Base-by-base conservation (phyloP, 2,329 filamentous ascomycete species). In the Didymella sp. region DNA sequence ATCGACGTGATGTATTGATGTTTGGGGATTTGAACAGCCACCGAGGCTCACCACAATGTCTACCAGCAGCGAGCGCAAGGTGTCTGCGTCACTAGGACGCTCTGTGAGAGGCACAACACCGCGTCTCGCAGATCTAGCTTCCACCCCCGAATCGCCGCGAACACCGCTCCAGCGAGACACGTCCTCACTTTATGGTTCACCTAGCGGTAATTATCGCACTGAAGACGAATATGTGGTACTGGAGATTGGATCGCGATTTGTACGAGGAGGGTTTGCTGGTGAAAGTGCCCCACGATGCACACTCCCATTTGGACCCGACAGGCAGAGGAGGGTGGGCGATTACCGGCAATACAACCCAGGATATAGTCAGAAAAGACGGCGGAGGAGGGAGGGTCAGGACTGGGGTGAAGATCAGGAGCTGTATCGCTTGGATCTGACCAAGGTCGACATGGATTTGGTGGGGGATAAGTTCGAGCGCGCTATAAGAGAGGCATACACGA, bases 381-480 rank as follows among this genome's bases (percentile, higher is more conserved):
- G 77, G 44, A 76, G 79, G 42, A 74, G 78, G 33, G 71, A 76
- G n/a, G 79, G 78, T 0, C 78, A 81, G 47, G 76, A 78, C 3
- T 92, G 89, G 88, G 85, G 85, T 6, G 76, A 81, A 24, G 84
- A 87, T 9, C 79, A 86, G 69, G 85, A 97, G 79, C 80, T 98
- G 37, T 99, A 93, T 88, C 84, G 84, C 54, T 84, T 86, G 66
- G 91, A 98, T 72, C 68, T 96, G 58, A 84, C 87, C 50, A 81
- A 85, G 9, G 73, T 90, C 12, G 91, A 98, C 69, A 73, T 96
- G 57, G 91, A 88, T 0, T 78, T 98, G 43, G 85, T 97, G 0
- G 87, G 89, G 61, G 94, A 98, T 74, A 94, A 90, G 76, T 82
- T 99, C 50, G 95, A 97, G 74, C 84, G 92, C 49, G 86, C 89